Evolutionary conservation across 805 yeast genomes (phyloP).

Genomic region (Zygotorulaspora sp.): DNA sequence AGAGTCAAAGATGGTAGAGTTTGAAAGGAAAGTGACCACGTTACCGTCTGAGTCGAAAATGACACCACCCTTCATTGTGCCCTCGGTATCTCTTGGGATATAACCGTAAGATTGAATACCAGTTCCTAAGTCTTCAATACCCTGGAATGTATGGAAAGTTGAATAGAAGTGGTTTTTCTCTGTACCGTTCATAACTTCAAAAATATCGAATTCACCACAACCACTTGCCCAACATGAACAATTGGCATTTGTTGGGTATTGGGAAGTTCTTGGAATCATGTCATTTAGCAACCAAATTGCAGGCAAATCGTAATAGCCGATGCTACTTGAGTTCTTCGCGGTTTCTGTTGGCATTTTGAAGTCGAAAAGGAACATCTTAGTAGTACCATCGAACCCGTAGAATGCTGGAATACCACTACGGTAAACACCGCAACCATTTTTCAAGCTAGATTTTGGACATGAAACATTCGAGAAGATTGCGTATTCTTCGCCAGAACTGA

Average conservation of each 20-base stretch:
- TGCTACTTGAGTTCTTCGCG: constrained; percentile 33
- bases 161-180: constrained; percentile 53
- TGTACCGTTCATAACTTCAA: constrained; percentile 66
- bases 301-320: constrained; percentile 53
- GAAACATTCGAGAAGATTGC: constrained; percentile 51
- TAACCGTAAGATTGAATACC: constrained; percentile 59
- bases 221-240: constrained; percentile 78
- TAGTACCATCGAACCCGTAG: constrained; percentile 63
- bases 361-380: constrained; percentile 69
- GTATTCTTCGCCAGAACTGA: constrained; percentile 57
- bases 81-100: constrained; percentile 47
- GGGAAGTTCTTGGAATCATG: constrained; percentile 69
- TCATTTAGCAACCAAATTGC: constrained; percentile 76
- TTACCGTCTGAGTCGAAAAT: constrained; percentile 58
- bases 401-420: constrained; percentile 69
- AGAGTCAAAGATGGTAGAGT: constrained; percentile 46
- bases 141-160: constrained; percentile 71
- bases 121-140: constrained; percentile 51
- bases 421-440: constrained; percentile 71
- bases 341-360: constrained; percentile 62
- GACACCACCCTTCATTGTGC: constrained; percentile 67
- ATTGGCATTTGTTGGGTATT: constrained; percentile 52
- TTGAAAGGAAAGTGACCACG: constrained; percentile 57
- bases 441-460: constrained; percentile 52
- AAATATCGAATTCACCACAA: constrained; percentile 75